phyloP scores from a whole-genome alignment of 371 early-diverging fungal species.

The Funneliformis caledonium region DNA sequence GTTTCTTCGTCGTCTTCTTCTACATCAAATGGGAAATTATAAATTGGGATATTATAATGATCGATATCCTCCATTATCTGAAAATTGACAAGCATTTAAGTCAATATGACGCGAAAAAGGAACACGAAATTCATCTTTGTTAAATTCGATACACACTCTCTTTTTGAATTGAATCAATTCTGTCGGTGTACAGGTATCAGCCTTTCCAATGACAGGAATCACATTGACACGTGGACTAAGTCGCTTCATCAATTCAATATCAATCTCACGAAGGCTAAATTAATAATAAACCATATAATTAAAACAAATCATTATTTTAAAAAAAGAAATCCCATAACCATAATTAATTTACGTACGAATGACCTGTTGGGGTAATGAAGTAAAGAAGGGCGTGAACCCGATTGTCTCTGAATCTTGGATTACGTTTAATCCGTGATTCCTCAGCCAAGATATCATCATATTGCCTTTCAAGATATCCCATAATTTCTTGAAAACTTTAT shows the following conservation, averaged over 20 bases:
- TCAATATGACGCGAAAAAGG: background rate
- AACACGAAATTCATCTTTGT: background rate
- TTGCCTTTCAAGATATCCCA: conserved; percentile 92
- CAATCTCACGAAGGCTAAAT: conserved; percentile 88
- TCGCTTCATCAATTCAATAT: conserved; percentile 96
- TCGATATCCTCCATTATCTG: conserved; percentile 92
- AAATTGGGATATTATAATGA: conserved; percentile 90
- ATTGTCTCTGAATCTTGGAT: conserved; percentile 96
- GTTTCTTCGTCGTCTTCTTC: conserved; percentile 92
- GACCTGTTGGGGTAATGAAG: conserved; percentile 97
- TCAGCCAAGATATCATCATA: conserved; percentile 96
- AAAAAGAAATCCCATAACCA: background rate
- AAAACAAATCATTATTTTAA: conserved; percentile 8
- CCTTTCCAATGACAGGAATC: conserved; percentile 88
- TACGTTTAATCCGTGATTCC: conserved; percentile 93
- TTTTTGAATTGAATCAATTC: conserved; percentile 85
- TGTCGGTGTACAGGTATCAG: conserved; percentile 76
- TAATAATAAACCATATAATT: conserved; percentile 7
- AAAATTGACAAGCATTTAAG: background rate
- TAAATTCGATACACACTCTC: conserved; percentile 56
- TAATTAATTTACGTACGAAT: conserved; percentile 59
- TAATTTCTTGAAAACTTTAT: conserved; percentile 77
- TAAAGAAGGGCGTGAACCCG: conserved; percentile 97
- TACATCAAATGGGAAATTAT: conserved; percentile 79
- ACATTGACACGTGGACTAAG: conserved; percentile 93